Percentiles rank a stretch among this genome's conserved stretches.
Conservation (phyloP, 2,329 filamentous ascomycete genomes). For the Trichothecium sympodiale region DNA sequence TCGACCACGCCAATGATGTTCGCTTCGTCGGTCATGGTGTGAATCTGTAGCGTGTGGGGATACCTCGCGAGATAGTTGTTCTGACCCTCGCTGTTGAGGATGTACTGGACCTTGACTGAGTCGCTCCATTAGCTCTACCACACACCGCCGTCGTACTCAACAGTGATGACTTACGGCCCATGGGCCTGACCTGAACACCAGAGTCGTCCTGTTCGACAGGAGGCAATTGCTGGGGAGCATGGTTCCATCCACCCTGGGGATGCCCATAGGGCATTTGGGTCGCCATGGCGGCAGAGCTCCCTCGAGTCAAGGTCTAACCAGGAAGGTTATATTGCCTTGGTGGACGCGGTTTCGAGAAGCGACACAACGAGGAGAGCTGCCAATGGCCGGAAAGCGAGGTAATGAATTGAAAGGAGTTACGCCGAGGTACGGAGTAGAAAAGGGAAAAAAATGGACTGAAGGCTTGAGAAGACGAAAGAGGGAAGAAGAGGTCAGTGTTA, state of each 20-base stretch:
- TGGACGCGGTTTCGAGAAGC: too few species aligned
- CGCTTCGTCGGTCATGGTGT: constrained; percentile 69
- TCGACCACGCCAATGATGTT: constrained; percentile 81
- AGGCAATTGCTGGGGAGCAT: constrained; percentile 17
- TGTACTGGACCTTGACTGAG: constrained; percentile 91
- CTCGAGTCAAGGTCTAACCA: too few species aligned
- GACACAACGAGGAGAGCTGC: too few species aligned
- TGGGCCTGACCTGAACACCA: constrained; percentile 48
- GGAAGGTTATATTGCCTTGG: too few species aligned
- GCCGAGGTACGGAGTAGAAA: constrained; percentile 1
- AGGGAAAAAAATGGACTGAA: neutral
- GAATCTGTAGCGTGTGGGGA: constrained; percentile 68
- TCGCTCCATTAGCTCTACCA: neutral
- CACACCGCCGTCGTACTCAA: constrained; percentile 1
- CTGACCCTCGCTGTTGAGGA: constrained; percentile 81
- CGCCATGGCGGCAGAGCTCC: constrained; percentile 21
- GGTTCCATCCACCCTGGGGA: constrained; percentile 18
- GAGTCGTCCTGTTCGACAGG: constrained; percentile 21
- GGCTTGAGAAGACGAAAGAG: neutral
- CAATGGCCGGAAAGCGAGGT: too few species aligned
- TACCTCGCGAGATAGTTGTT: constrained; percentile 82
- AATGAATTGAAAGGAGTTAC: constrained; percentile 1
- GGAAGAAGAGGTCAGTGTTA: neutral
- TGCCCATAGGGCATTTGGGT: constrained; percentile 23
- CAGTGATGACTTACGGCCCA: constrained; percentile 49